Evolutionary conservation across 495 filamentous ascomycete genomes (phyloP).

Genomic region (Tirmania nivea): DNA sequence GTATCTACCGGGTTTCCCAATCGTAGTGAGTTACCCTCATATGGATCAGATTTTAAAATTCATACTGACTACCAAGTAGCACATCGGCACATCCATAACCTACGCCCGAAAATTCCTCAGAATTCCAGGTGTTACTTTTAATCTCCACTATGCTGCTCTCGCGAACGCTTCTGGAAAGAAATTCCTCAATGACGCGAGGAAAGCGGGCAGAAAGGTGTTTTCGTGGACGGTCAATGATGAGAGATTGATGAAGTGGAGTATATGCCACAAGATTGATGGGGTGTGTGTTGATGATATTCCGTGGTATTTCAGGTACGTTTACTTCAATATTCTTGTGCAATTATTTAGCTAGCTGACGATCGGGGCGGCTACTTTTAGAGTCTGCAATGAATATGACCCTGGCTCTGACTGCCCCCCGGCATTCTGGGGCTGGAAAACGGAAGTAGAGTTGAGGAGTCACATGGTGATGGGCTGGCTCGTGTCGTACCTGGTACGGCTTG

Average conservation of each 20-base stretch:
- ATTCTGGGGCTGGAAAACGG: neutral
- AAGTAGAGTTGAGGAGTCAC: neutral
- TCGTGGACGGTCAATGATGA: constrained; percentile 73
- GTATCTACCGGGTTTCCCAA: constrained; percentile 43
- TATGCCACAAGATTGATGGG: constrained; percentile 18
- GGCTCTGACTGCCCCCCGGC: neutral
- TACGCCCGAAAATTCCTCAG: constrained; percentile 50
- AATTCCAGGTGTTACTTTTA: constrained; percentile 43
- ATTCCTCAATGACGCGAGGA: constrained; percentile 40
- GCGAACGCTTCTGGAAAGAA: constrained; percentile 37
- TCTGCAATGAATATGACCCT: neutral
- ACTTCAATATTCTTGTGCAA: neutral
- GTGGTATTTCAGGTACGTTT: neutral
- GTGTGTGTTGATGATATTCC: constrained; percentile 15
- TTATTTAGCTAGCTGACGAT: no score
- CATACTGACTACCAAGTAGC: constrained; percentile 7
- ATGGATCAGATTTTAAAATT: neutral
- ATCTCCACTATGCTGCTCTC: constrained; percentile 44
- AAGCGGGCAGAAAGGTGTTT: constrained; percentile 35
- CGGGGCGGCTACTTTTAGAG: neutral
- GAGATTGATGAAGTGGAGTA: constrained; percentile 42
- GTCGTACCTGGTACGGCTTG: neutral
- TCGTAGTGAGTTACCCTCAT: constrained; percentile 22
- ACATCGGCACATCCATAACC: constrained; percentile 48
- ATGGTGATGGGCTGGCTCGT: neutral